These are phyloP conservation scores for Pezicula neosporulosa DNA, from an alignment of 2,329 filamentous ascomycete species.

Conservation along the genomic window DNA sequence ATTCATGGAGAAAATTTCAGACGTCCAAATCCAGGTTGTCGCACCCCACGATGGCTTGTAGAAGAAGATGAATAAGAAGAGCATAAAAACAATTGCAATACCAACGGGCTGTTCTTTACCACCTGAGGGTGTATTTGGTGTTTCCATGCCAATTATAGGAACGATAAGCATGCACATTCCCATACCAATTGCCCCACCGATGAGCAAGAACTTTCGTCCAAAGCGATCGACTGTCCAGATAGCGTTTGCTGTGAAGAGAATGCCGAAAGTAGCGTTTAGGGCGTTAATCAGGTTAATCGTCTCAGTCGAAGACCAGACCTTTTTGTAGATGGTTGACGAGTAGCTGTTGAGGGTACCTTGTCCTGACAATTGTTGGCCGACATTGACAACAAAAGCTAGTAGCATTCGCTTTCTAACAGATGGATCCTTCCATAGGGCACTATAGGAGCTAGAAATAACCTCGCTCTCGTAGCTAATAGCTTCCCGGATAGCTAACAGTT, in stretches of 20 bases:
- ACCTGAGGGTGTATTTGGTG: slow-evolving; percentile 47
- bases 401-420: slow-evolving; percentile 64
- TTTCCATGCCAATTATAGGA: slow-evolving; percentile 51
- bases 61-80: slow-evolving; percentile 65
- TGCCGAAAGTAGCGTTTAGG: slow-evolving; percentile 69
- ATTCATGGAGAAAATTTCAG: slow-evolving; percentile 69
- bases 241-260: slow-evolving; percentile 70
- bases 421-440: slow-evolving; percentile 66
- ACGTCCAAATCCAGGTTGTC: slow-evolving; percentile 69
- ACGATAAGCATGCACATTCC: slow-evolving; percentile 68
- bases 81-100: slow-evolving; percentile 64
- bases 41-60: slow-evolving; percentile 71
- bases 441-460: slow-evolving; percentile 59
- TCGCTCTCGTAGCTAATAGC: slow-evolving; percentile 72
- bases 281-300: slow-evolving; percentile 72
- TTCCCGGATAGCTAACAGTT: slow-evolving; percentile 61
- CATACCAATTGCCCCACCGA: slow-evolving; percentile 67
- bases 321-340: slow-evolving; percentile 71
- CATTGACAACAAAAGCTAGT: slow-evolving; percentile 64
- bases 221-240: slow-evolving; percentile 72
- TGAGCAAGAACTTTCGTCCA: slow-evolving; percentile 66
- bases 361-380: slow-evolving; percentile 69
- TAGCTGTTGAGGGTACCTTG: slow-evolving; percentile 72
- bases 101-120: slow-evolving; percentile 57
- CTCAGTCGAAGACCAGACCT: slow-evolving; percentile 55